Conservation (phyloP, 1,139 yeast species). For the Casaregolazyma suthepensis region DNA sequence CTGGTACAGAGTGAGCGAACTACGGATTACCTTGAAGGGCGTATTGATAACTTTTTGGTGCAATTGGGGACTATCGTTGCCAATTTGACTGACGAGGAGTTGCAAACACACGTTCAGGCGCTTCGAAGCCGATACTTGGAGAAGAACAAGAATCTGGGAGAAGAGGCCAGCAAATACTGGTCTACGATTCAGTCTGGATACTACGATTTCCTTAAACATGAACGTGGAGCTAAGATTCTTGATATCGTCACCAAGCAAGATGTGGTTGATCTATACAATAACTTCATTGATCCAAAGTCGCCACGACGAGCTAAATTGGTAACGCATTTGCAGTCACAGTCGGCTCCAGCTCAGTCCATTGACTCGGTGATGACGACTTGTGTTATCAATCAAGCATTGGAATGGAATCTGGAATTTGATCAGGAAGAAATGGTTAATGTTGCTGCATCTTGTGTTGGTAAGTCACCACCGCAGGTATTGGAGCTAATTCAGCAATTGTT, state of each 20-base stretch:
- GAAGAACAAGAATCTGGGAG: slow-evolving; percentile 68
- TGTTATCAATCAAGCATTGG: slow-evolving; percentile 56
- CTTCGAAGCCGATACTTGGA: slow-evolving; percentile 59
- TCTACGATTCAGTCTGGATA: slow-evolving; percentile 64
- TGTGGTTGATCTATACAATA: slow-evolving; percentile 48
- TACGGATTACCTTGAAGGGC: slow-evolving; percentile 63
- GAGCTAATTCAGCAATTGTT: slow-evolving; percentile 10
- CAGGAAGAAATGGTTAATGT: slow-evolving; percentile 22
- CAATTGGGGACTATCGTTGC: slow-evolving; percentile 37
- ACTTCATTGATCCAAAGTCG: slow-evolving; percentile 40
- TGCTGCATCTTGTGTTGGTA: slow-evolving; percentile 16
- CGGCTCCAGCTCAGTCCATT: slow-evolving; percentile 23
- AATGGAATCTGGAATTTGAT: slow-evolving; percentile 48
- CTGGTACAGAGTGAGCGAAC: slow-evolving; percentile 81
- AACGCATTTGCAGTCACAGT: slow-evolving; percentile 64
- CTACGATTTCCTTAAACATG: slow-evolving; percentile 60
- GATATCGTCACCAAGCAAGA: slow-evolving; percentile 51
- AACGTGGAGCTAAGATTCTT: slow-evolving; percentile 52
- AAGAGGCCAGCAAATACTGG: slow-evolving; percentile 67
- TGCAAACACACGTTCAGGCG: slow-evolving; percentile 61
- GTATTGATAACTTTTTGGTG: slow-evolving; percentile 63
- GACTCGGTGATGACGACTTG: slow-evolving; percentile 19
- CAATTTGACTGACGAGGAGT: slow-evolving; percentile 53
- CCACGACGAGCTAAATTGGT: slow-evolving; percentile 43
- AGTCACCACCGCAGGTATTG: slow-evolving; percentile 12